phyloP scores from a whole-genome alignment of 257 asterid genomes.

The Sherardia arvensis region DNA sequence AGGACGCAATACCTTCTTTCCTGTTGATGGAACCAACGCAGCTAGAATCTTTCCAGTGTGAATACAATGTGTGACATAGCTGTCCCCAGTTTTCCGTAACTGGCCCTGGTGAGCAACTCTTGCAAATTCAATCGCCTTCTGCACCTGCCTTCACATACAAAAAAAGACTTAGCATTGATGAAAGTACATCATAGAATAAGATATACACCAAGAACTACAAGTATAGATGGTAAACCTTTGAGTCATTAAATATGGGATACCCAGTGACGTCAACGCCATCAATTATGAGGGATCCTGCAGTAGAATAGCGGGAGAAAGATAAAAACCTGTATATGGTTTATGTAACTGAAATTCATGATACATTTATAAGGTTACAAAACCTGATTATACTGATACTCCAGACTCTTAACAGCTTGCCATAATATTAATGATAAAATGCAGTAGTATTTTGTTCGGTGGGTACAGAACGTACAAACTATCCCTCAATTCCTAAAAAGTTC shows the following conservation, averaged over 20 bases:
- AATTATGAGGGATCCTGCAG: slow-evolving; percentile 70
- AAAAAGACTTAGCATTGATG: slow-evolving; percentile 31
- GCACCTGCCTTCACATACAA: slow-evolving; percentile 92
- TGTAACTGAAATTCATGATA: not conserved
- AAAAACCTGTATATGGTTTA: not conserved
- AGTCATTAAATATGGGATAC: slow-evolving; percentile 64
- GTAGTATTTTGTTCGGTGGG: not conserved
- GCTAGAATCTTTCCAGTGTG: slow-evolving; percentile 86
- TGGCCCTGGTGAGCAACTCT: slow-evolving; percentile 92
- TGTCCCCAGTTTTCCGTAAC: slow-evolving; percentile 92
- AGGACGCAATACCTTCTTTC: slow-evolving; percentile 56
- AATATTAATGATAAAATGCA: not conserved
- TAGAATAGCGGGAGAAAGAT: not conserved
- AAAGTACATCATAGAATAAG: slow-evolving; percentile 10
- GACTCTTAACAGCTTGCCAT: not conserved
- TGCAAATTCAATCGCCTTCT: slow-evolving; percentile 87
- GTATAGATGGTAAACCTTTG: slow-evolving; percentile 65
- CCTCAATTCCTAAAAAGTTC: not conserved
- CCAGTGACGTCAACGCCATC: slow-evolving; percentile 97
- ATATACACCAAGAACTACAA: slow-evolving; percentile 21
- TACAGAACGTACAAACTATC: not conserved
- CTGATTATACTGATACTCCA: not conserved
- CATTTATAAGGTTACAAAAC: not conserved
- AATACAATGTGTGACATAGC: slow-evolving; percentile 86
- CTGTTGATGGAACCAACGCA: slow-evolving; percentile 68